These are phyloP conservation scores for Coemansia sp. DNA, from an alignment of 192 early-diverging fungal species.

Conservation along the genomic window DNA sequence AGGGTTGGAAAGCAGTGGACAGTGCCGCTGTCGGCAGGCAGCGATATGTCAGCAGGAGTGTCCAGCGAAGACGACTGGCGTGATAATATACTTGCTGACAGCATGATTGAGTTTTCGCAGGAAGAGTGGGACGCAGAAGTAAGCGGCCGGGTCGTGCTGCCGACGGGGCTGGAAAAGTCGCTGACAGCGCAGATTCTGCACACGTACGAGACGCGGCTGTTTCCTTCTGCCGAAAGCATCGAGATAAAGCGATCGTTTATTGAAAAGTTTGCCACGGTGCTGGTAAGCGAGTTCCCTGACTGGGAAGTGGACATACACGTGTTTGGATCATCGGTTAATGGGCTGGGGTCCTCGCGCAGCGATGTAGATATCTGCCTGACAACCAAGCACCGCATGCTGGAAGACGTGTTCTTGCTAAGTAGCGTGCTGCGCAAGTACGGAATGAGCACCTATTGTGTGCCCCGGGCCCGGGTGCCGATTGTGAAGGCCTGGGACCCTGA, in stretches of 20 bases:
- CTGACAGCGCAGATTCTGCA: conserved; percentile 61
- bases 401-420: conserved; percentile 72
- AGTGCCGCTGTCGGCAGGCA: not conserved
- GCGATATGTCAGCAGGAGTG: not conserved
- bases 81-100: conserved; percentile 8
- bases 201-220: conserved; percentile 57
- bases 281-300: conserved; percentile 80
- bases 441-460: conserved; percentile 77
- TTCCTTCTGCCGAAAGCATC: conserved; percentile 68
- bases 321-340: conserved; percentile 93
- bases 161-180: conserved; percentile 47
- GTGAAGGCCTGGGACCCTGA: conserved; percentile 90
- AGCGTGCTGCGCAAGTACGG: conserved; percentile 71
- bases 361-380: conserved; percentile 94
- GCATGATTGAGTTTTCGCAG: conserved; percentile 34
- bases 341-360: conserved; percentile 74
- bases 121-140: conserved; percentile 42
- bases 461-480: conserved; percentile 87
- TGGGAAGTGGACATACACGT: conserved; percentile 74
- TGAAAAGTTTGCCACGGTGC: conserved; percentile 74
- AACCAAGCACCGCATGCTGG: conserved; percentile 76
- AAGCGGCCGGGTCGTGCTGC: conserved; percentile 27
- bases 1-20: not conserved
- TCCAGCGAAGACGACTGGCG: conserved; percentile 15
- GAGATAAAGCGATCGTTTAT: conserved; percentile 65